Conservation (phyloP, 805 yeast species). For the Scheffersomyces ergatensis region DNA sequence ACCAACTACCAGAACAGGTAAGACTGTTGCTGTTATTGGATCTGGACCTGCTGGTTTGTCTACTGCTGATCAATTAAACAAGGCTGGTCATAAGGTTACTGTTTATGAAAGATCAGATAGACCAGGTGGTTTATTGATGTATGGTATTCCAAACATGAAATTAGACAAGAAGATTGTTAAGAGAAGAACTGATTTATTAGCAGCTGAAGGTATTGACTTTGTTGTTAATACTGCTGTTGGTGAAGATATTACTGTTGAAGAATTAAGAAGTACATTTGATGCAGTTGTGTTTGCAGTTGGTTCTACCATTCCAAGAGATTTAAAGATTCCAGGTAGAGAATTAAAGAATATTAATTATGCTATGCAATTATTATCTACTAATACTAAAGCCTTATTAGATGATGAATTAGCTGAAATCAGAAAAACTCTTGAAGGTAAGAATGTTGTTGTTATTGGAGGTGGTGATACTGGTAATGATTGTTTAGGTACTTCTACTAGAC, state of each 20-base stretch:
- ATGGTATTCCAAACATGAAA: constrained; percentile 99
- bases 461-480: constrained; percentile 99
- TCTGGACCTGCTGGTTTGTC: constrained; percentile 98
- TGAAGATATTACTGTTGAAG: constrained; percentile 72
- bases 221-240: constrained; percentile 79
- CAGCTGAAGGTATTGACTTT: constrained; percentile 85
- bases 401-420: constrained; percentile 76
- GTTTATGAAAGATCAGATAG: constrained; percentile 94
- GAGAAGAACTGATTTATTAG: constrained; percentile 87
- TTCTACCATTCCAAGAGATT: constrained; percentile 93
- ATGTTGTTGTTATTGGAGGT: constrained; percentile 97
- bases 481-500: constrained; percentile 95
- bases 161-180: constrained; percentile 89
- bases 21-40: constrained; percentile 82
- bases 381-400: constrained; percentile 86
- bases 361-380: constrained; percentile 80
- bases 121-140: constrained; percentile 96
- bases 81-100: constrained; percentile 90
- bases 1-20: constrained; percentile 80
- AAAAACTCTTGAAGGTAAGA: constrained; percentile 72
- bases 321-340: constrained; percentile 91
- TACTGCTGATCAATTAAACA: constrained; percentile 94
- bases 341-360: constrained; percentile 89
- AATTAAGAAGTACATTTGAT: constrained; percentile 62
- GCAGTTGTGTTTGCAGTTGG: constrained; percentile 93